Evolutionary conservation across 202 grass and related monocot genomes (phyloP).

Genomic region (Schoenoplectus triqueter): DNA sequence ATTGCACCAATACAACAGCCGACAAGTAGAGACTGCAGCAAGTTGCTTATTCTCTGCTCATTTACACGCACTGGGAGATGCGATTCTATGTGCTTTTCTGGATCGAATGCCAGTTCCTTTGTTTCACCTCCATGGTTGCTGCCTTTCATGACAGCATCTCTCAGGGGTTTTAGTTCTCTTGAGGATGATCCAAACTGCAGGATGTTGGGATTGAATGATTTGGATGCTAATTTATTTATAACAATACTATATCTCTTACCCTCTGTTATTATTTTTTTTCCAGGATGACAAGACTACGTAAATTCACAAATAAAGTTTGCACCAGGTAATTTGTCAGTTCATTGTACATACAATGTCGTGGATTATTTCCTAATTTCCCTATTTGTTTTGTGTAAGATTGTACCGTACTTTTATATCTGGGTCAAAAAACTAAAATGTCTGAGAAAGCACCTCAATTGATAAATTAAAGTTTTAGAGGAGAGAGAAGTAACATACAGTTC

Average conservation of each 20-base stretch:
- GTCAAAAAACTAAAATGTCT: conserved; percentile 12
- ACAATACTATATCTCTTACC: background rate
- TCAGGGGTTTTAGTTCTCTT: conserved; percentile 72
- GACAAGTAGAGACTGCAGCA: conserved; percentile 79
- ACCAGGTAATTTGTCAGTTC: background rate
- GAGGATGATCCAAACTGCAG: conserved; percentile 53
- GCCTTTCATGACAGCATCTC: conserved; percentile 55
- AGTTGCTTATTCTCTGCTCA: conserved; percentile 83
- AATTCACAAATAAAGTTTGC: background rate
- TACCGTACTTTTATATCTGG: background rate
- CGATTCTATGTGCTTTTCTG: conserved; percentile 81
- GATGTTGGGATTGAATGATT: conserved; percentile 17
- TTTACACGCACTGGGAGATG: conserved; percentile 87
- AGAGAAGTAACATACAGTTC: conserved; percentile 41
- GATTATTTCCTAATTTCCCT: background rate
- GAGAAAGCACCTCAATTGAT: background rate
- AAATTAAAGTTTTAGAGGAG: conserved; percentile 21
- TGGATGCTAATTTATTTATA: conserved; percentile 14
- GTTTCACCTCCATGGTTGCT: conserved; percentile 41
- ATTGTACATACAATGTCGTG: background rate
- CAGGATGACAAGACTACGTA: background rate
- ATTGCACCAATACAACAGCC: conserved; percentile 64
- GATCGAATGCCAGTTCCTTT: conserved; percentile 45
- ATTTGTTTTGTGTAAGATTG: background rate
- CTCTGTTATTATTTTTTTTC: background rate